Base-by-base conservation (phyloP, 805 yeast genomes). In the Pichia cabralensis region DNA sequence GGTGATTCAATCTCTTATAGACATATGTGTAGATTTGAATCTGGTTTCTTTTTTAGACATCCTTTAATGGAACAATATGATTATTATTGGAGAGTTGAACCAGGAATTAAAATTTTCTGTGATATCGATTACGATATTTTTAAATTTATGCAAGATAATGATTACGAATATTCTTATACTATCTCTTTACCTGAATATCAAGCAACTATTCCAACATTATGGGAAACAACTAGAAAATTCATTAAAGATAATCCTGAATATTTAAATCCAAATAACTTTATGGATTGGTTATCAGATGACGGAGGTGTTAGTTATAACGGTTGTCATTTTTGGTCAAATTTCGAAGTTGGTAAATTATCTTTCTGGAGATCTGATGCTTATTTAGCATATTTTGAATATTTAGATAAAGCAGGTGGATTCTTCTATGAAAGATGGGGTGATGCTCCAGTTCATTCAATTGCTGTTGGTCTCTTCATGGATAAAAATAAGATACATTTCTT, bases 41-140 rank as follows among this genome's bases (percentile, higher is more conserved):
- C 92, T 11, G 95, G 95, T 0, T 80, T 84, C 58, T 85, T 85
- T 59, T 84, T 69, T 66, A 71, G 76, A 56, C 89, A 83, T 53
- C 77, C 76, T 27, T 54, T 79, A 38, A 52, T 85, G 65, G 65
- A 65, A 36, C 78, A 81, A n/a, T 84, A 79, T 59, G 84, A 80
- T 41, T 85, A 78, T 69, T 85, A 86, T 65, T 85, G 96, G 96
- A 75, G 96, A 59, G 92, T 85, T 33, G 96, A 85, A 58, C 95
- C 95, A 13, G 80, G 74, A 52, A 71, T 80, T 53, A 71, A 71
- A 56, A 70, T 84, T 46, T 76, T 65, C 59, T 85, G 95, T 65
- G 94, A 85, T 57, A 64, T 85, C 39, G 74, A 77, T 50, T 78
- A 76, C 56, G 94, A 81, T 54, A 62, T 79, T 20, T 83, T 83